Percentiles rank a stretch among this genome's conserved stretches.
These are phyloP conservation scores for Trichosporon asahii DNA, from an alignment of 1,284 basidiomycete species.

Conservation along the genomic window DNA sequence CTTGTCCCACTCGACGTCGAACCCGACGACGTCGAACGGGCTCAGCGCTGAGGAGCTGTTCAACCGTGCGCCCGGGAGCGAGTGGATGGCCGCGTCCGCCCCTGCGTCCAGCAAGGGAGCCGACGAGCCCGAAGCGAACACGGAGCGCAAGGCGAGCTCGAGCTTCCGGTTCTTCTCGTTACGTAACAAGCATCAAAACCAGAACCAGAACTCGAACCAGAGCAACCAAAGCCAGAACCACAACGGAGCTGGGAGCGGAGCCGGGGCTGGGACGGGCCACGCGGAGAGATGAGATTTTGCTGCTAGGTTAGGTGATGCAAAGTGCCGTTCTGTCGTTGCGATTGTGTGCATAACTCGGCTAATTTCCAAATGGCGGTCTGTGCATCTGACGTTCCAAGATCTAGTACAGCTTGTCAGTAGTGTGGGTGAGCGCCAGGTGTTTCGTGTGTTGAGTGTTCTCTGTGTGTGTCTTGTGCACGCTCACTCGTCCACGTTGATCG, in stretches of 20 bases:
- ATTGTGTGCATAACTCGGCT: not conserved
- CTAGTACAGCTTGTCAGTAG: not conserved
- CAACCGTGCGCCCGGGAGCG: slow-evolving; percentile 22
- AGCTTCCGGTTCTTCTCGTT: slow-evolving; percentile 46
- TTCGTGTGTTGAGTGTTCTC: too few relatives aligned
- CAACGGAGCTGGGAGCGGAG: not conserved
- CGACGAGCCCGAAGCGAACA: slow-evolving; percentile 15
- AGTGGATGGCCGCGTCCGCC: not conserved
- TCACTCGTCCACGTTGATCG: not conserved
- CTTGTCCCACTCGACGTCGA: not conserved
- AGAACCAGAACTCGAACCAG: not conserved
- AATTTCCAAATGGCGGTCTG: not conserved
- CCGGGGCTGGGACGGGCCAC: not conserved
- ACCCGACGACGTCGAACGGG: not conserved
- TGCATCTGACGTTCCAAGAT: not conserved
- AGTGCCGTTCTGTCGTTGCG: not conserved
- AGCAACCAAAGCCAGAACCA: not conserved
- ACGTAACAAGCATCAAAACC: slow-evolving; percentile 27
- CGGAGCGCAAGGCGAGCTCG: slow-evolving; percentile 34
- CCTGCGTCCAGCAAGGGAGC: slow-evolving; percentile 12
- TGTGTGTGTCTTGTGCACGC: too few relatives aligned
- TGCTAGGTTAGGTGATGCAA: not conserved
- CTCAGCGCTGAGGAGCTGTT: slow-evolving; percentile 26
- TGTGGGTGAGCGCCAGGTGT: not conserved
- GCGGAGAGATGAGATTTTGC: not conserved